Percentiles rank a stretch among this genome's conserved stretches.
Conservation (phyloP, 495 filamentous ascomycete genomes). For the Amniculicola lignicola region DNA sequence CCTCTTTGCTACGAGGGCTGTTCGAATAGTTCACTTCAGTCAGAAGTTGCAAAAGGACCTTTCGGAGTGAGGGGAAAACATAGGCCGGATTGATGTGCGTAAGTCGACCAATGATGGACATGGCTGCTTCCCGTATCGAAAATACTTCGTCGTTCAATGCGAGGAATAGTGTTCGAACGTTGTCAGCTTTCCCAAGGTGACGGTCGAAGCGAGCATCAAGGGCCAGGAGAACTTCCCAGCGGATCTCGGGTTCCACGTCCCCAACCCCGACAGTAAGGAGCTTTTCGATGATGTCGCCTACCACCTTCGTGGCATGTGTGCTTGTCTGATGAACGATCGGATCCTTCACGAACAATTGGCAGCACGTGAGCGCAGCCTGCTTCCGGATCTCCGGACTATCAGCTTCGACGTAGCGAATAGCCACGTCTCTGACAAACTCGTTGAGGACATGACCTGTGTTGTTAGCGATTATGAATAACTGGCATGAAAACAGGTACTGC, state of each 20-base stretch:
- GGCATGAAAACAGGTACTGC: too few species aligned
- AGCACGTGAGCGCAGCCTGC: constrained; percentile 93
- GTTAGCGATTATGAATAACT: too few species aligned
- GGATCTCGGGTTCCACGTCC: constrained; percentile 83
- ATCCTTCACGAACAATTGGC: constrained; percentile 91
- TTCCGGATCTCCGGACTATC: constrained; percentile 91
- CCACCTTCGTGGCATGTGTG: constrained; percentile 90
- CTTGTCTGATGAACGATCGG: constrained; percentile 98
- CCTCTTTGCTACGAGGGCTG: constrained; percentile 87
- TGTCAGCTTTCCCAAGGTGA: constrained; percentile 90
- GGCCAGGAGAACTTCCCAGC: constrained; percentile 79
- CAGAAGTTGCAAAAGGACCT: constrained; percentile 90
- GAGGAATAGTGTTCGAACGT: constrained; percentile 90
- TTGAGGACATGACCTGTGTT: constrained; percentile 95
- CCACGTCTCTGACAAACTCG: constrained; percentile 97
- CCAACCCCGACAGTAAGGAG: constrained; percentile 91
- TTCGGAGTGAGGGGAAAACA: constrained; percentile 90
- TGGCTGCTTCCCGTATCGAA: constrained; percentile 85
- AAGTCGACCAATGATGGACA: constrained; percentile 91
- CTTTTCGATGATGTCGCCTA: constrained; percentile 95
- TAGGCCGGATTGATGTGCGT: constrained; percentile 92
- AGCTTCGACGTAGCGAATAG: constrained; percentile 95
- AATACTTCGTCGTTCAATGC: constrained; percentile 96
- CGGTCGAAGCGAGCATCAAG: constrained; percentile 92
- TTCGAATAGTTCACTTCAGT: constrained; percentile 96